Conservation (phyloP, 495 filamentous ascomycete species). For the Pseudoneurospora amorphoporcata region DNA sequence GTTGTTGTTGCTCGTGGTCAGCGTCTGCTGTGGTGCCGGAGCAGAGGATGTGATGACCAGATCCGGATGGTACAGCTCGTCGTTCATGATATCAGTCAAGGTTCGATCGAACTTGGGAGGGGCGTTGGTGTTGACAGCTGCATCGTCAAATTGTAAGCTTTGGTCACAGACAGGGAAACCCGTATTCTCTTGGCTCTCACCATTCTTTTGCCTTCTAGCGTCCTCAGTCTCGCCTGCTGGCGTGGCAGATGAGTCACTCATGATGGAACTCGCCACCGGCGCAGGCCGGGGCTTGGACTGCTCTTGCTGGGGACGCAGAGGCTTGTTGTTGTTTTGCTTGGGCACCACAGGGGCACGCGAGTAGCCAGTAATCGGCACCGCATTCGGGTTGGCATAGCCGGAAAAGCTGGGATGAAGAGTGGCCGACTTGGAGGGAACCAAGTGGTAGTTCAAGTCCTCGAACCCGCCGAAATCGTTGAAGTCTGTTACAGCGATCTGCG, state of each 20-base stretch:
- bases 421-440: conserved; percentile 24
- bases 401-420: conserved; percentile 26
- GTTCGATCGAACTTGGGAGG: conserved; percentile 72
- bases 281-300: conserved; percentile 31
- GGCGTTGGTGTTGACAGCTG: conserved; percentile 40
- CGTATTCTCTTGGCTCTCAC: conserved; percentile 31
- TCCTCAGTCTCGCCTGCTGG: conserved; percentile 39
- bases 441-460: conserved; percentile 32
- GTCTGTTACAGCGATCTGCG: conserved; percentile 41
- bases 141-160: conserved; percentile 29
- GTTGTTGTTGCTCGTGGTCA: conserved; percentile 50
- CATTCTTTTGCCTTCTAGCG: conserved; percentile 35
- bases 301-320: conserved; percentile 27
- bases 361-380: conserved; percentile 15
- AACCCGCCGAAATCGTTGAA: conserved; percentile 26
- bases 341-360: conserved; percentile 19
- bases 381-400: conserved; percentile 11
- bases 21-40: conserved; percentile 33
- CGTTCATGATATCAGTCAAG: conserved; percentile 73
- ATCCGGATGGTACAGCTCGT: conserved; percentile 73
- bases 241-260: conserved; percentile 46
- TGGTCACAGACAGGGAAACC: conserved; percentile 42
- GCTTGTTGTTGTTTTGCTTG: conserved; percentile 25
- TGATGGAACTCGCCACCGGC: conserved; percentile 40
- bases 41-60: conserved; percentile 45